Base-by-base conservation (phyloP, 805 yeast genomes). In the Danielia oregonensis region DNA sequence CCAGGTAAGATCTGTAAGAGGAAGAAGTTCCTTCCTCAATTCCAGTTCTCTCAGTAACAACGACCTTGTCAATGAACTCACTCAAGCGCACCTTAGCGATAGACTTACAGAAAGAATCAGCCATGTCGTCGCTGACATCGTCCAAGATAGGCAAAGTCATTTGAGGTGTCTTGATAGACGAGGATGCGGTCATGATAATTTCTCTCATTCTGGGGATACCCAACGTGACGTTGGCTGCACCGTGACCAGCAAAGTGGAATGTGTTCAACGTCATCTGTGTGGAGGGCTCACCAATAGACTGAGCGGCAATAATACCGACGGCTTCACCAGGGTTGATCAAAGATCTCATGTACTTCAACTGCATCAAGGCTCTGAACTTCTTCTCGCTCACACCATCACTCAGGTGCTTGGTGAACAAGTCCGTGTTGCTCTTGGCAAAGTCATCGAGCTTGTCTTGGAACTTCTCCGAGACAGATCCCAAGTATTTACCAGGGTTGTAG, bases 121-220 rank as follows among this genome's bases (percentile, higher is more conserved):
- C 97, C 58, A 81, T 79, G 17, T 75, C 84, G 59, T 91, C 96
- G 30, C 74, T 71, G 35, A 94, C 93, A 52, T 85, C 94, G 23
- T 72, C 65, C 53, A 78, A 68, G 30, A 93, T 72, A 17, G 98
- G 98, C 50, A 93, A 69, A 3, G 93, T 79, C 98, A 93, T 93
- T 68, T 93, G 97, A 29, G 99, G 99, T n/a, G 99, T 93, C 70
- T 87, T 86, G 55, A 93, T 93, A 30, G 84, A 67, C 15, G 96
- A 79, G 40, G 96, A 86, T 14, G 99, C 99, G 9, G 99, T 94
- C 99, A 93, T 93, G 59, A 93, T 88, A 63, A 93, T 93, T 76
- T 93, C 99, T 78, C 99, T 84, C 86, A 93, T 81, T 78, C 99
- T 96, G 26, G 99, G 99, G 58, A 93, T 93, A 84, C 99, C 99